Percentiles rank a stretch among this genome's conserved stretches.
Conservation (phyloP, 1,139 yeast genomes). For the Yamadazyma triangularis region DNA sequence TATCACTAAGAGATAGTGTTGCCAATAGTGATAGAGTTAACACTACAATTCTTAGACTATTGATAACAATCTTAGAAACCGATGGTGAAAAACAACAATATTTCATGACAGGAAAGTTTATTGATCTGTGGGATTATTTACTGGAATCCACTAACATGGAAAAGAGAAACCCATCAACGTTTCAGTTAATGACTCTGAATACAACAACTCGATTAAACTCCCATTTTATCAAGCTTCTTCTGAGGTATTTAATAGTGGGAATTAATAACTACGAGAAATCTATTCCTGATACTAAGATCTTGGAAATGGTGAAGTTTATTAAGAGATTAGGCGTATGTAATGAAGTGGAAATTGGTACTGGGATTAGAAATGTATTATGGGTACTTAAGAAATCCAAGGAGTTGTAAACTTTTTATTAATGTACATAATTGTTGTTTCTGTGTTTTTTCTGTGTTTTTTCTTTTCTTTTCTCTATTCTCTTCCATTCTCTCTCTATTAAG, state of each 20-base stretch:
- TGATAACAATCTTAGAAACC: slow-evolving; percentile 22
- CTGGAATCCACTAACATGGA: too few species aligned
- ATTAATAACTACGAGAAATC: slow-evolving; percentile 26
- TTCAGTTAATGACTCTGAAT: slow-evolving; percentile 2
- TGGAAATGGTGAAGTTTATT: slow-evolving; percentile 26
- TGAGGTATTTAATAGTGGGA: slow-evolving; percentile 26
- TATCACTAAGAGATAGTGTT: too few species aligned
- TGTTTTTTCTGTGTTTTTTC: too few species aligned
- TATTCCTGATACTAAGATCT: slow-evolving; percentile 29
- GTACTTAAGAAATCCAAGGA: slow-evolving; percentile 13
- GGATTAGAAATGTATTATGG: slow-evolving; percentile 29
- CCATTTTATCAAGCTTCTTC: slow-evolving; percentile 11
- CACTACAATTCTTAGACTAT: slow-evolving; percentile 18
- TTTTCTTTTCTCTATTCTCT: too few species aligned
- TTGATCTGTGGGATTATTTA: slow-evolving; percentile 42
- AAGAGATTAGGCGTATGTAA: slow-evolving; percentile 20
- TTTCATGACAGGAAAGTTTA: slow-evolving; percentile 31
- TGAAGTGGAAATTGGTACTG: slow-evolving; percentile 17
- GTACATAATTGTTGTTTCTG: too few species aligned
- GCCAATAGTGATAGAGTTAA: slow-evolving; percentile 4
- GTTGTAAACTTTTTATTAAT: not conserved
- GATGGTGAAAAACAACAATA: slow-evolving; percentile 24
- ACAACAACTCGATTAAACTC: slow-evolving; percentile 3
- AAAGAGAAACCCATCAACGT: slow-evolving; percentile 14
- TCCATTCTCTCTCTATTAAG: slow-evolving; percentile 6